Evolutionary conservation across 495 filamentous ascomycete genomes (phyloP), one percentile per base, ranked within the genome.

Genomic region (Penicillium ochrochloron): DNA sequence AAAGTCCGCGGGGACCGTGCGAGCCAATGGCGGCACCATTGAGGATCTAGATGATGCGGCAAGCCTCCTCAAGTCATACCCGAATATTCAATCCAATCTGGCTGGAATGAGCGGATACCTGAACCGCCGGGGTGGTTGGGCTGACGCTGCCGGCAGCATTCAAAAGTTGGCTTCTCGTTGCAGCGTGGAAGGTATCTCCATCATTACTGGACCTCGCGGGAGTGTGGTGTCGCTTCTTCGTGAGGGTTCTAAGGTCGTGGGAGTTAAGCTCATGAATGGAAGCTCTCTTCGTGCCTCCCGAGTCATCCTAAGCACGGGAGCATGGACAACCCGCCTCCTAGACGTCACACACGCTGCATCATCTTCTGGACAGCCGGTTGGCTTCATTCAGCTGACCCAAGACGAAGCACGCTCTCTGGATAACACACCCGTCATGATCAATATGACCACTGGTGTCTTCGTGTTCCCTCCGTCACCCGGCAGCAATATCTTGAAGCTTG

Each of bases 401-500:
- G 81, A 82, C 0, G 92, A 95, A 69, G 84, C 89, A 63, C 73
- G 75, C 0, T 69, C 66, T 0, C 77, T 94, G 17, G 72, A 76
- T 11, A 76, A 79, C 5, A 89, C 86, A 61, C 92, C 90, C 0
- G 85, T 92, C 8, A 68, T 93, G 17, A 74, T 96, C 23, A 92
- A 95, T 73, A 74, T 95, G 61, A 85, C 81, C 19, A 86, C 82
- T 0, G 92, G 92, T 23, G 77, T 90, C 53, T 97, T 93, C 77
- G 76, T 88, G 54, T 89, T 94, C 68, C 91, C 91, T 5, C 91
- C 92, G 10, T 69, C 68, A 0, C 70, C 72, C 6, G 74, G 69
- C 10, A 70, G 68, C 15, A 69, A 85, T 55, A 76, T 89, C 5
- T 77, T 96, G 34, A 96, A 96, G 70, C 66, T 94, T 35, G 92